Evolutionary conservation across 257 asterid species (phyloP), one percentile per base, ranked within the genome.

Genomic region (Capsicum baccatum): DNA sequence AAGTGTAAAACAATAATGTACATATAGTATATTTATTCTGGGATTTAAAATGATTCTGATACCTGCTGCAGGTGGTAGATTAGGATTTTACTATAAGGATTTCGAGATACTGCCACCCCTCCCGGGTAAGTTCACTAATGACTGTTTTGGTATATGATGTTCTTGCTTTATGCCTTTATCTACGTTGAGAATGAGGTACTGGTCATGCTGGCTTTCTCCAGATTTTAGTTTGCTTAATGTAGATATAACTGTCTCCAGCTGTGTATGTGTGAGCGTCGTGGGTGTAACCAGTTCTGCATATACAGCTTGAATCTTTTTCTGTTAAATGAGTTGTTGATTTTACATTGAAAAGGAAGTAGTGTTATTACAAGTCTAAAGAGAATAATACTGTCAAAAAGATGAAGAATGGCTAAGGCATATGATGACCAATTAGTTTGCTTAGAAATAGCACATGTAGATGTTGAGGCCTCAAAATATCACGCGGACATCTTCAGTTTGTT

Each of bases 31-130:
- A 37, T 4, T 9, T 17, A 48, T 37, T 55, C 78, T 64, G 79
- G 19, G 39, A 58, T 26, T 84, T 74, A 64, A 85, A 80, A 83
- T 73, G 68, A 83, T 74, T 54, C 84, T 85, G 67, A 57, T 57
- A 79, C 42, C 26, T 44, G 21, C 63, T 74, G 54, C 87, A 97
- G 99, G 92, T 85, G 98, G 99, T 67, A 92, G 94, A 92, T 80
- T 97, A 69, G 98, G 99, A 1, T 97, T 95, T 89, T 97, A 97
- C 89, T 97, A 94, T 90, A 97, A 94, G 86, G 99, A 97, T 48
- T 94, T 89, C 48, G 98, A 97, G 89, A 91, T 93, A 83, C 93
- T 92, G 81, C 99, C 99, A 82, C 98, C 99, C 10, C 94, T 97
- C 13, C 99, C 98, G 13, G 95, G 99, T 92, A 87, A 86, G 88